Base-by-base conservation (phyloP, 306 rosid species). In the Lathyrus tuberosus region DNA sequence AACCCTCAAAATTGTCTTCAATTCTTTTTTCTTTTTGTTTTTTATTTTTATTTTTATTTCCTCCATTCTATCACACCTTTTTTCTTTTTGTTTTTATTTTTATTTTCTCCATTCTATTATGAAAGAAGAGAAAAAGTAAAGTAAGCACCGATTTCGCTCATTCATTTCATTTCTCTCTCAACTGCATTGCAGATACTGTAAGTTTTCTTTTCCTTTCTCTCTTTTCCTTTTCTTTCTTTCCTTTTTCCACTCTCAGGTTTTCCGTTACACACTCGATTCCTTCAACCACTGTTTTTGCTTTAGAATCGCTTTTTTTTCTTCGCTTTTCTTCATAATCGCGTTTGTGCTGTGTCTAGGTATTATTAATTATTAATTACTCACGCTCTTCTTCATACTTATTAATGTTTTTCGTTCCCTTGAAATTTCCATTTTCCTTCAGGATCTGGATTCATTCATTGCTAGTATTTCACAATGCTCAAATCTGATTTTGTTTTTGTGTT, bases 261-360 rank as follows among this genome's bases (percentile, higher is more conserved):
- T 67, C 78, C 78, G 78, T 78, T 78, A 51, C 22, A 3, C 74
- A 42, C 67, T 78, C 28, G 66, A 72, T 78, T 78, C 74, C 42
- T 49, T 41, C 2, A 24, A 59, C 69, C 67, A 0, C 9, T 35
- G 24, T 68, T 33, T 42, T 67, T 37, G n/a, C 41, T 10, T 58
- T 26, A 9, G 13, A 59, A n/a, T 31, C 43, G 4, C 24, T 46
- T n/a, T 0, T n/a, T 33, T 5, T 38, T 12, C 10, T 41, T 1
- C 47, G 14, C 15, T 44, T 44, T 44, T 14, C 51, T 44, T 10
- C 4, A 1, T 3, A 8, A 49, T 44, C 3, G 51, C 51, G 51
- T 12, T 44, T 44, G 16, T 43, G 49, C 6, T 43, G 49, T 13
- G 1, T 6, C 26, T 60, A 60, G 46, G n/a, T 48, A 35, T 31